Evolutionary conservation across 208 protist species (phyloP).

Genomic region (Phytomonas sp.): DNA sequence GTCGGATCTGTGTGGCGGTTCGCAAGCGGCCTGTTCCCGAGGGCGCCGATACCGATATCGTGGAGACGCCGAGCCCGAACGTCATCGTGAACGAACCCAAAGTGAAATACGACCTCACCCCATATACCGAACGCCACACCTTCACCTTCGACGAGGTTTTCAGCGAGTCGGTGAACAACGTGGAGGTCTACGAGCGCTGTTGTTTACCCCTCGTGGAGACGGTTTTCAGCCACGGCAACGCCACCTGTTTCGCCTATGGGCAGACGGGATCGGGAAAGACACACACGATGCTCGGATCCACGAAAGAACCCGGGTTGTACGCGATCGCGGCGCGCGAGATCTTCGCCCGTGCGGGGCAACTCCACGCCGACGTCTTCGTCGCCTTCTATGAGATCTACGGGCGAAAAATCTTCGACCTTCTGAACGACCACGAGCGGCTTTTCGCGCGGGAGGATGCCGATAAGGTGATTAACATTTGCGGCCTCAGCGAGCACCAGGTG

Average conservation of each 20-base stretch:
- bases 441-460: constrained; percentile 91
- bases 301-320: constrained; percentile 88
- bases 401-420: constrained; percentile 94
- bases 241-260: constrained; percentile 97
- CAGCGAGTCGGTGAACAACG: constrained; percentile 82
- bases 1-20: constrained; percentile 87
- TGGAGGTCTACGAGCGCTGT: constrained; percentile 89
- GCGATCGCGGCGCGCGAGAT: constrained; percentile 92
- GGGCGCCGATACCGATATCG: constrained; percentile 70
- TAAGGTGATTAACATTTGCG: constrained; percentile 92
- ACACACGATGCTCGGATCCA: constrained; percentile 89
- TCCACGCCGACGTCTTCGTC: constrained; percentile 65
- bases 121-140: constrained; percentile 94
- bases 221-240: constrained; percentile 93
- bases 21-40: constrained; percentile 80
- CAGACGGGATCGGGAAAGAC: constrained; percentile 96
- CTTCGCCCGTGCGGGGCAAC: constrained; percentile 62
- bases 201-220: constrained; percentile 92
- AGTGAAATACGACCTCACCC: constrained; percentile 93
- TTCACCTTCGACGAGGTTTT: constrained; percentile 96
- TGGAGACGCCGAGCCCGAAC: constrained; percentile 60
- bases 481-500: constrained; percentile 87
- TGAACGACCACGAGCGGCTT: constrained; percentile 91
- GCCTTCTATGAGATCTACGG: constrained; percentile 97
- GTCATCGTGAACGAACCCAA: constrained; percentile 89